Evolutionary conservation across 805 yeast genomes (phyloP), one percentile per base, ranked within the genome.

Genomic region (Yamadazyma tumulicola): DNA sequence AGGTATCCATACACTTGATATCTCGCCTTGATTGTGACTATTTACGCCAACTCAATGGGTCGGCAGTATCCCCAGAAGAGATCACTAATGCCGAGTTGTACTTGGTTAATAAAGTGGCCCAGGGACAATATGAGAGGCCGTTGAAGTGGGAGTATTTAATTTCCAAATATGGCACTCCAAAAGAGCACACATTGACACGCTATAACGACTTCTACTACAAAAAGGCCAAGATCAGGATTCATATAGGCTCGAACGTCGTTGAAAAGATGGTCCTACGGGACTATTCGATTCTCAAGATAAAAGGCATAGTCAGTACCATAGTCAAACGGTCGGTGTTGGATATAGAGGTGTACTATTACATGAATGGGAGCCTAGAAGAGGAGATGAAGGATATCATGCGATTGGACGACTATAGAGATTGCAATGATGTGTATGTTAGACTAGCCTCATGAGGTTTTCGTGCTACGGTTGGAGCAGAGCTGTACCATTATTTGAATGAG

Each of bases 11-110:
- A 4, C 43, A 61, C 27, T 43, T 74, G 3, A 65, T 81, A 13
- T 79, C 79, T 1, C 56, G 84, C 17, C 55, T 64, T 5, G 40
- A 35, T 5, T 60, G 63, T 35, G 37, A 29, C 19, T 10, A 28
- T 1, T 19, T 23, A 5, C 6, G 15, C n/a, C 58, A 55, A 16
- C 55, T 87, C 10, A 79, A 88, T 48, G 95, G 95, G 1, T 67
- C 78, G 0, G 32, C 23, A 0, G 57, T 85, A 6, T 49, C 61
- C 3, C 36, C 29, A 0, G 66, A 57, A 2, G 83, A 79, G 31
- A 64, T 87, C 12, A 44, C 39, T 5, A 83, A 80, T 43, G 81
- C 85, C 1, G 95, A 87, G 52, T 51, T 84, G 4, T 85, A 73
- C 49, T 78, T 83, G 40, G 60, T 83, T 19, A 66, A 78, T 4